Evolutionary conservation across 2,329 filamentous ascomycete genomes (phyloP).

Genomic region (Trichoderma asperellum): DNA sequence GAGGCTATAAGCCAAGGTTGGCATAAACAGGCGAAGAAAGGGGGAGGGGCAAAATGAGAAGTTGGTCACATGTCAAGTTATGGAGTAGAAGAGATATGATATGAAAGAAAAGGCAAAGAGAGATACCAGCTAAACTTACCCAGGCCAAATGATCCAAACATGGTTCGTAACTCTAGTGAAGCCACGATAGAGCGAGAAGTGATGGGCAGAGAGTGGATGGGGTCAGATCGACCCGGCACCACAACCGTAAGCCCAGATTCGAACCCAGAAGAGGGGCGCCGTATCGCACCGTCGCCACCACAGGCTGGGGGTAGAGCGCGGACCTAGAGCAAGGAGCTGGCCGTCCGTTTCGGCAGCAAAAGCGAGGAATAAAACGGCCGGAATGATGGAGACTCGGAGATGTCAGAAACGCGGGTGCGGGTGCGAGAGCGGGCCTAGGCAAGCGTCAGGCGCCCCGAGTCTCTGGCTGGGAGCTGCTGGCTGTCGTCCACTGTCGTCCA

Average conservation of each 20-base stretch:
- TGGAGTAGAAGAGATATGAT: background rate
- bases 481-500: background rate
- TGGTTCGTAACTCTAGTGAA: background rate
- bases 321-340: slow-evolving; percentile 14
- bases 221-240: slow-evolving; percentile 20
- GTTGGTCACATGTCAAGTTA: background rate
- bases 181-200: slow-evolving; percentile 10
- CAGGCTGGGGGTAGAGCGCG: slow-evolving; percentile 4
- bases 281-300: slow-evolving; percentile 17
- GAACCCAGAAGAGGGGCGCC: slow-evolving; percentile 10
- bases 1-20: background rate
- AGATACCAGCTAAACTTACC: slow-evolving; percentile 18
- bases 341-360: slow-evolving; percentile 9
- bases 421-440: slow-evolving; percentile 21
- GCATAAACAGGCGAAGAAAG: background rate
- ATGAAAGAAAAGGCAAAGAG: background rate
- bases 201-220: slow-evolving; percentile 6
- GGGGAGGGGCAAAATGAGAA: background rate
- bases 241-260: slow-evolving; percentile 18
- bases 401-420: slow-evolving; percentile 14
- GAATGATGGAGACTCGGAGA: slow-evolving; percentile 20
- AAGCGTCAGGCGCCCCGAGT: slow-evolving; percentile 8
- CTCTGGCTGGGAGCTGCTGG: background rate
- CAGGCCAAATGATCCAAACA: slow-evolving; percentile 28
- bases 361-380: slow-evolving; percentile 17